These are phyloP conservation scores for Zangia roseola DNA, from an alignment of 768 basidiomycete genomes.

Conservation along the genomic window DNA sequence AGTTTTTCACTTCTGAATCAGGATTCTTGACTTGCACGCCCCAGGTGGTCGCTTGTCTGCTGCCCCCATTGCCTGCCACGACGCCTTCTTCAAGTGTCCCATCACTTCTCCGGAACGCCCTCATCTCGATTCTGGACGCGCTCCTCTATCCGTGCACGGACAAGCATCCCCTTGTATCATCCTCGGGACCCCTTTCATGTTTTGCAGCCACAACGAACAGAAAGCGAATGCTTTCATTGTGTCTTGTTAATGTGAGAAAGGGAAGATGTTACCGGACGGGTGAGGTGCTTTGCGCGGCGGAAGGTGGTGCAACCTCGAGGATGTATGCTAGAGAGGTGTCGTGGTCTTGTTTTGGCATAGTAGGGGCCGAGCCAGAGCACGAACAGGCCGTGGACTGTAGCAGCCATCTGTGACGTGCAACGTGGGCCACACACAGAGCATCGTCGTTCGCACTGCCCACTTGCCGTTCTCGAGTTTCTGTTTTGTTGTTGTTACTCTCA, in stretches of 20 bases:
- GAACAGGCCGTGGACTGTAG: slow-evolving; percentile 28
- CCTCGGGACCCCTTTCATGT: slow-evolving; percentile 50
- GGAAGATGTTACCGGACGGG: slow-evolving; percentile 53
- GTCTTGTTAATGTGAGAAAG: slow-evolving; percentile 28
- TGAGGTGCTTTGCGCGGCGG: slow-evolving; percentile 33
- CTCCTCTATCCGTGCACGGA: slow-evolving; percentile 29
- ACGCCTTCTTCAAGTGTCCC: slow-evolving; percentile 33
- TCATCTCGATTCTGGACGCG: slow-evolving; percentile 22
- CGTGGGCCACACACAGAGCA: slow-evolving; percentile 39
- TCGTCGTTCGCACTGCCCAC: slow-evolving; percentile 27
- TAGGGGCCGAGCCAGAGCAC: slow-evolving; percentile 41
- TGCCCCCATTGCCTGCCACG: slow-evolving; percentile 36
- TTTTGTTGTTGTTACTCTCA: slow-evolving; percentile 4
- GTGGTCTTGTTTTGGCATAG: slow-evolving; percentile 34
- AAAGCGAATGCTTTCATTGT: slow-evolving; percentile 27
- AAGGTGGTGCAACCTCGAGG: slow-evolving; percentile 6
- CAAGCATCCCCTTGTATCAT: slow-evolving; percentile 48
- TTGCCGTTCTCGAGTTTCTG: slow-evolving; percentile 24
- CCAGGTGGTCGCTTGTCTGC: slow-evolving; percentile 18
- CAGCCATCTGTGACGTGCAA: slow-evolving; percentile 1
- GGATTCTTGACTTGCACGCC: slow-evolving; percentile 11
- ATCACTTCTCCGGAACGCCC: slow-evolving; percentile 58
- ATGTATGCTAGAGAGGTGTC: slow-evolving; percentile 49
- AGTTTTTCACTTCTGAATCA: slow-evolving; percentile 2
- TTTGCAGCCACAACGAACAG: slow-evolving; percentile 18